Evolutionary conservation across 805 yeast species (phyloP).

Genomic region (Metschnikowia orientalis): DNA sequence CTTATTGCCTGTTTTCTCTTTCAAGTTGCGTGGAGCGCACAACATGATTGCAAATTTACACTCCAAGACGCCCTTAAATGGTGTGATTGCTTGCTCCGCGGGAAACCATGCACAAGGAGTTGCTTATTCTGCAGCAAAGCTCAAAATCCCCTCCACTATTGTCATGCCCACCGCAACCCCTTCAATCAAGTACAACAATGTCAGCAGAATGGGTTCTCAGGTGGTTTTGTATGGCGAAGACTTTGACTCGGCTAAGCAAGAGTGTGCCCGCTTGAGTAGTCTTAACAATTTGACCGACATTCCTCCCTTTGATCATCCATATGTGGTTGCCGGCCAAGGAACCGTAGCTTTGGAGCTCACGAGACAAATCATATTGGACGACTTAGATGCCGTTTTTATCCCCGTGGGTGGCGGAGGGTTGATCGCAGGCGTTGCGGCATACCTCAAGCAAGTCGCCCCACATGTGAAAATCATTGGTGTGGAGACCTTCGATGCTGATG

Average conservation of each 20-base stretch:
- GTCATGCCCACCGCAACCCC: slow-evolving; percentile 99
- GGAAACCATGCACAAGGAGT: slow-evolving; percentile 99
- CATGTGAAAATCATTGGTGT: slow-evolving; percentile 94
- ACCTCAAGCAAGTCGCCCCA: slow-evolving; percentile 94
- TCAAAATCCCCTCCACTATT: slow-evolving; percentile 89
- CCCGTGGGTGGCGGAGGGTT: slow-evolving; percentile 98
- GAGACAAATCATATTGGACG: slow-evolving; percentile 75
- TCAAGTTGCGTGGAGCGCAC: slow-evolving; percentile 96
- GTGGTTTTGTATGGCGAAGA: slow-evolving; percentile 93
- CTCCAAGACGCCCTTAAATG: slow-evolving; percentile 57
- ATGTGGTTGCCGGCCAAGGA: slow-evolving; percentile 98
- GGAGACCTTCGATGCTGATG: slow-evolving; percentile 93
- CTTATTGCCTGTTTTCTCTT: slow-evolving; percentile 88
- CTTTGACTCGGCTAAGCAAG: slow-evolving; percentile 91
- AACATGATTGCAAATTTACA: slow-evolving; percentile 91
- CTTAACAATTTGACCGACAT: slow-evolving; percentile 78
- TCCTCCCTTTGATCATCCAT: slow-evolving; percentile 99
- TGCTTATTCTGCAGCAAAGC: slow-evolving; percentile 80
- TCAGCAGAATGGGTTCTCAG: slow-evolving; percentile 86
- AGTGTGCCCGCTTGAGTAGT: slow-evolving; percentile 67
- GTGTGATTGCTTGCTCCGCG: slow-evolving; percentile 97
- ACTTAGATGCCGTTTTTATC: slow-evolving; percentile 80
- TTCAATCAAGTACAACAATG: slow-evolving; percentile 87
- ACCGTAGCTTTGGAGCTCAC: slow-evolving; percentile 91
- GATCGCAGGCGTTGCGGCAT: slow-evolving; percentile 84